A percentile compares a stretch with the other conserved stretches of the same genome.
phyloP scores from a whole-genome alignment of 2,329 filamentous ascomycete species.

The Beauveria sp. region DNA sequence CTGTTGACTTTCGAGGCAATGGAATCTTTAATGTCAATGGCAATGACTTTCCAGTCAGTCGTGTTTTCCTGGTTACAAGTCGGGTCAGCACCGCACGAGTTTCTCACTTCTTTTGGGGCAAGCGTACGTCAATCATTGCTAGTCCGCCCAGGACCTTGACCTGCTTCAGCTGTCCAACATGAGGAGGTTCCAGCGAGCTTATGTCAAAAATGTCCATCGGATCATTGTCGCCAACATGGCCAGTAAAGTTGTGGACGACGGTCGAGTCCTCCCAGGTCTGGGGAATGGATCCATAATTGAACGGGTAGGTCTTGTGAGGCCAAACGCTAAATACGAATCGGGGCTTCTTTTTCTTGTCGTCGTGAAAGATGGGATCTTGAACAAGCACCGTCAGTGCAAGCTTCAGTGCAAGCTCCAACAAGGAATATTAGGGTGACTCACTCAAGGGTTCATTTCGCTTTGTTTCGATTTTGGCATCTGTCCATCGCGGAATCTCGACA shows the following conservation, averaged over 20 bases:
- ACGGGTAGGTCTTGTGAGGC: constrained; percentile 36
- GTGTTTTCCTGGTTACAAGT: constrained; percentile 21
- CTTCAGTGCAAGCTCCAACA: no score
- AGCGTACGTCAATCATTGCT: constrained; percentile 29
- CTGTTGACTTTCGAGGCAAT: constrained; percentile 27
- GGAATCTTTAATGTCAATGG: constrained; percentile 30
- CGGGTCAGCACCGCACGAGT: neutral
- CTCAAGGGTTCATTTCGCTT: constrained; percentile 32
- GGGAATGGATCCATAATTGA: constrained; percentile 36
- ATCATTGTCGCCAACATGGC: constrained; percentile 32
- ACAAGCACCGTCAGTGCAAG: no score
- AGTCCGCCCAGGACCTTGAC: constrained; percentile 35
- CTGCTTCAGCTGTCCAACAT: constrained; percentile 32
- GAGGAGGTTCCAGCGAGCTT: constrained; percentile 24
- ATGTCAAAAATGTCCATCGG: constrained; percentile 35
- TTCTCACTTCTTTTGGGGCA: accelerated
- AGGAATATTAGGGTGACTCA: constrained; percentile 12
- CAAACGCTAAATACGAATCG: constrained; percentile 35
- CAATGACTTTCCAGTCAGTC: constrained; percentile 35
- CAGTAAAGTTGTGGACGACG: constrained; percentile 30
- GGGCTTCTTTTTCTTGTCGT: constrained; percentile 28
- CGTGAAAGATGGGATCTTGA: constrained; percentile 34
- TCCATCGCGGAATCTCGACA: constrained; percentile 36
- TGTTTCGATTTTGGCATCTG: constrained; percentile 33
- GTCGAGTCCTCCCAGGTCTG: constrained; percentile 39